A percentile compares a stretch with the other conserved stretches of the same genome.
Evolutionary conservation across 2,329 filamentous ascomycete genomes (phyloP).

Genomic region (Macrophomina phaseolina): DNA sequence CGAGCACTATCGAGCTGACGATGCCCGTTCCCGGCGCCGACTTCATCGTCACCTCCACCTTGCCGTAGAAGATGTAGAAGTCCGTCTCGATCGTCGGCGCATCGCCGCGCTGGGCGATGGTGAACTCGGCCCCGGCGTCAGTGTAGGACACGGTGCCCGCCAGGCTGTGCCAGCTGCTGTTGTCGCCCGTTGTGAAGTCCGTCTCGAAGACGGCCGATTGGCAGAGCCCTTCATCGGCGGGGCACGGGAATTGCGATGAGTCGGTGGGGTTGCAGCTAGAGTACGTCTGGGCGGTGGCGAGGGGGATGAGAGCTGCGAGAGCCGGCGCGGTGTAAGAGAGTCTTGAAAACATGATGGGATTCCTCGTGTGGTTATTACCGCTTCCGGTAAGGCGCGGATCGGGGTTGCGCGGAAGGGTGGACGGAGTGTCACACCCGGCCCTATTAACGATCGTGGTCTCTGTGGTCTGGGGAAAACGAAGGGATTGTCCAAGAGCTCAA

Average conservation of each 20-base stretch:
- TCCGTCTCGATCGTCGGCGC: constrained; percentile 57
- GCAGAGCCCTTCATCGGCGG: constrained; percentile 40
- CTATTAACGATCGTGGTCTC: neutral
- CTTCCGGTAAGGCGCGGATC: neutral
- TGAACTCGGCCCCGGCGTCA: constrained; percentile 69
- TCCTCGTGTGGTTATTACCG: neutral
- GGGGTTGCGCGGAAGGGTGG: neutral
- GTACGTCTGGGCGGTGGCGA: constrained; percentile 49
- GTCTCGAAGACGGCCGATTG: constrained; percentile 54
- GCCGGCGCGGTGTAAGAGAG: neutral
- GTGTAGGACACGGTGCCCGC: constrained; percentile 67
- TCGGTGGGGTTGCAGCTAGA: constrained; percentile 50
- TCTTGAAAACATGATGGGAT: neutral
- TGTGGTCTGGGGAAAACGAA: no score
- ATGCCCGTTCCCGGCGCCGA: constrained; percentile 30
- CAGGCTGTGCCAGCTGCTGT: constrained; percentile 65
- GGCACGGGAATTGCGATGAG: constrained; percentile 46
- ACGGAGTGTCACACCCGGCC: neutral
- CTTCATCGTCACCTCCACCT: constrained; percentile 31
- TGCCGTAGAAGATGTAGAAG: constrained; percentile 33
- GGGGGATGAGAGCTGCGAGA: constrained; percentile 33
- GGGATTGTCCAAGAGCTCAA: neutral
- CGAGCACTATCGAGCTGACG: constrained; percentile 28
- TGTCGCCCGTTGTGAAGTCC: constrained; percentile 54
- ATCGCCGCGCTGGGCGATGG: constrained; percentile 69